A percentile compares a stretch with the other conserved stretches of the same genome.
Conservation (phyloP, 495 filamentous ascomycete genomes). For the Filosporella fistucella region DNA sequence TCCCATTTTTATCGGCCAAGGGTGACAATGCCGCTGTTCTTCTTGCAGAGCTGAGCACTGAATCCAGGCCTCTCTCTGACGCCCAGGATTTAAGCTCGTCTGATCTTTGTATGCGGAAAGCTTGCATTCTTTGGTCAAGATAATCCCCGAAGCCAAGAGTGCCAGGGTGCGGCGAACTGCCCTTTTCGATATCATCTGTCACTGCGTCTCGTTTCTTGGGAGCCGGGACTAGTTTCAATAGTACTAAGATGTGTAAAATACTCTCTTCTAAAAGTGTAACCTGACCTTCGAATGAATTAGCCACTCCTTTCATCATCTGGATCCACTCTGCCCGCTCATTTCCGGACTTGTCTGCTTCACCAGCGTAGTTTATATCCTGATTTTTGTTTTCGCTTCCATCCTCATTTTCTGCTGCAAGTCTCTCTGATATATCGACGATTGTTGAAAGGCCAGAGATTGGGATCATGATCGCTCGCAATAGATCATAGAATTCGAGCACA, state of each 20-base stretch:
- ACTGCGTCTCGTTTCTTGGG: constrained; percentile 36
- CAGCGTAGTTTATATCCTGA: neutral
- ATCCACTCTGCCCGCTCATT: constrained; percentile 10
- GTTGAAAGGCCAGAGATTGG: constrained; percentile 15
- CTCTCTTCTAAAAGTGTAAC: constrained; percentile 57
- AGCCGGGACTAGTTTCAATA: constrained; percentile 50
- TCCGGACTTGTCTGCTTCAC: too few species aligned
- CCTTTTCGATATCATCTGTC: constrained; percentile 45
- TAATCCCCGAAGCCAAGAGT: constrained; percentile 53
- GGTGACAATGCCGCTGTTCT: constrained; percentile 10
- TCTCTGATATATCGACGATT: constrained; percentile 15
- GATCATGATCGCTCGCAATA: constrained; percentile 9
- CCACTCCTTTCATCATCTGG: constrained; percentile 2
- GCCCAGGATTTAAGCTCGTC: constrained; percentile 32
- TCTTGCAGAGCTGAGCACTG: constrained; percentile 5
- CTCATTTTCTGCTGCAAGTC: neutral
- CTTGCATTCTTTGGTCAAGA: constrained; percentile 47
- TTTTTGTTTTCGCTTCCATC: neutral
- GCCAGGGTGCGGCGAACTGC: constrained; percentile 42
- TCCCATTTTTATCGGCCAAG: neutral
- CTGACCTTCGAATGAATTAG: constrained; percentile 1
- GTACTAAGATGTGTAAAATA: constrained; percentile 58
- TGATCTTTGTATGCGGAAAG: constrained; percentile 45
- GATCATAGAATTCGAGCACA: constrained; percentile 9
- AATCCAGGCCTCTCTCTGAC: constrained; percentile 29